Percentiles rank a stretch among this genome's conserved stretches.
phyloP scores from a whole-genome alignment of 2,329 filamentous ascomycete species.

The Colletotrichum limetticola region DNA sequence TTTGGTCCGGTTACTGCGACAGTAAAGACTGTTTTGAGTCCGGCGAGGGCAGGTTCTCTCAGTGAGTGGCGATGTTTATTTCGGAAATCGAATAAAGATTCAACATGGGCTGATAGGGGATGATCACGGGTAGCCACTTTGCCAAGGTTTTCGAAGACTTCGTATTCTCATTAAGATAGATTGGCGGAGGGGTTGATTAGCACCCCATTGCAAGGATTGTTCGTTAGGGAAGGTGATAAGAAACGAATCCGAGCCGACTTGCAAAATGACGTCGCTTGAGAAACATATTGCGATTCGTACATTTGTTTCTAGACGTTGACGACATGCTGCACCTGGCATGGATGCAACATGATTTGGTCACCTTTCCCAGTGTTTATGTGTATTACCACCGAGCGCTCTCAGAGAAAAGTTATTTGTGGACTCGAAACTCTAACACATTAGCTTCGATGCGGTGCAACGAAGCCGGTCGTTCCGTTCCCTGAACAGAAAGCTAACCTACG shows the following conservation, averaged over 20 bases:
- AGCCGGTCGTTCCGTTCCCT: neutral
- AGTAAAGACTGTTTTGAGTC: neutral
- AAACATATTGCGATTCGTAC: neutral
- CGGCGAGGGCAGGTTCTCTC: neutral
- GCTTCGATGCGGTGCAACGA: neutral
- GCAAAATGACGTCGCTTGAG: no score
- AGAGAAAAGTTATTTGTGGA: neutral
- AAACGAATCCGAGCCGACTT: neutral
- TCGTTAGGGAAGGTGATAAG: neutral
- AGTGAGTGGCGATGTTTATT: no score
- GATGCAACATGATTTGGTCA: accelerated
- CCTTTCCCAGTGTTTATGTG: neutral
- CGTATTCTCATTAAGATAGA: neutral
- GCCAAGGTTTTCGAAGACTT: neutral
- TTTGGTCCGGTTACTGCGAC: neutral
- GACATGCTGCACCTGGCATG: neutral
- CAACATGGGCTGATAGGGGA: no score
- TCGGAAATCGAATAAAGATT: no score
- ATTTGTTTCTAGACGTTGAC: neutral
- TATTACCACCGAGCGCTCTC: neutral
- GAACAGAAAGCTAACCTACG: neutral
- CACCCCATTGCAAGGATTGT: neutral
- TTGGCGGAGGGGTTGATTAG: neutral
- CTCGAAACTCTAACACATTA: neutral
- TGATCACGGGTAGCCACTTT: neutral